A percentile compares a stretch with the other conserved stretches of the same genome.
phyloP scores from a whole-genome alignment of 2,329 filamentous ascomycete genomes.

The Ilyonectria destructans region DNA sequence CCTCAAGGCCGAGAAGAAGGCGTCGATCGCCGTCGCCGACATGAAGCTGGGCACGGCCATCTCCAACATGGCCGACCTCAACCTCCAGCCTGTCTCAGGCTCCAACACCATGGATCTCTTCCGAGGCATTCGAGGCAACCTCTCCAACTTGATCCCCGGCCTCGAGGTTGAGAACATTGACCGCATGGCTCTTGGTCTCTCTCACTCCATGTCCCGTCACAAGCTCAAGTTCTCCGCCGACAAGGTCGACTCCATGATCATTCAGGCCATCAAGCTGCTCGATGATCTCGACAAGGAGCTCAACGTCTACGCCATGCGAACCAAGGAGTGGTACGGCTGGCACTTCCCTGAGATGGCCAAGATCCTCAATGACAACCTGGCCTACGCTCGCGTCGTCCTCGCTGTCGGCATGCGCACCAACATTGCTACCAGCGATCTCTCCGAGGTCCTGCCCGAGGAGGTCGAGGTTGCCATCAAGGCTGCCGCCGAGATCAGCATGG shows the following conservation, averaged over 20 bases:
- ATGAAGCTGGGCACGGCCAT: constrained; percentile 93
- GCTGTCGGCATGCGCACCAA: constrained; percentile 92
- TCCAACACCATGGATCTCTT: constrained; percentile 81
- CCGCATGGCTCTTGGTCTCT: constrained; percentile 96
- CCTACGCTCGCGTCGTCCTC: constrained; percentile 91
- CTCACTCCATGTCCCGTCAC: constrained; percentile 95
- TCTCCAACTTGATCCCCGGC: constrained; percentile 91
- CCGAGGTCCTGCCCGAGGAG: constrained; percentile 94
- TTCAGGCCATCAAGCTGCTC: constrained; percentile 93
- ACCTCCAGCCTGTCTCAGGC: constrained; percentile 84
- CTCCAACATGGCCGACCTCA: constrained; percentile 90
- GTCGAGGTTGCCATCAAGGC: constrained; percentile 93
- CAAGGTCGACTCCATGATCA: constrained; percentile 99
- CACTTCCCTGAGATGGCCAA: constrained; percentile 99
- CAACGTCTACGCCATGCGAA: constrained; percentile 98
- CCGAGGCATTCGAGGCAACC: constrained; percentile 92
- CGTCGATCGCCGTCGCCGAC: constrained; percentile 93
- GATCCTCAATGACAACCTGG: constrained; percentile 97
- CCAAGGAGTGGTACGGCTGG: constrained; percentile 99
- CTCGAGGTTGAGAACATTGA: constrained; percentile 88
- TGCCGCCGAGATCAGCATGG: constrained; percentile 97
- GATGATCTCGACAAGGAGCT: constrained; percentile 99
- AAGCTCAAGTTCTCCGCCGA: constrained; percentile 99
- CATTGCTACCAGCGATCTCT: constrained; percentile 82
- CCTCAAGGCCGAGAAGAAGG: constrained; percentile 98